Evolutionary conservation across 768 basidiomycete species (phyloP).

Genomic region (Lactarius deliciosus): DNA sequence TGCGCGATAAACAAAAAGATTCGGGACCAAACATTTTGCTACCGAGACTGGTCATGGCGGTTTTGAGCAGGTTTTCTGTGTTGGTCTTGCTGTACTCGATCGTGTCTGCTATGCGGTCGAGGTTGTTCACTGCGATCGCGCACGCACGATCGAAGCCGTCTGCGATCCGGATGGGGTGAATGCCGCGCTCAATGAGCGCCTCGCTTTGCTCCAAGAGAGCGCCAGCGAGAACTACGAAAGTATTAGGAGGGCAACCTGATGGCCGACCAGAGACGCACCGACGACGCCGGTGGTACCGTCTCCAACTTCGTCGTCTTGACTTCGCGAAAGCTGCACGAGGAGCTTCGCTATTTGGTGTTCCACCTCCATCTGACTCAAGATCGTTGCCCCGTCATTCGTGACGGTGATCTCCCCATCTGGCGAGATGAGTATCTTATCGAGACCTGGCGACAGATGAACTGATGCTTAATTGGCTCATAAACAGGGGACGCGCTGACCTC

Average conservation of each 20-base stretch:
- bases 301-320: conserved; percentile 99
- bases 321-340: conserved; percentile 93
- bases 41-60: conserved; percentile 93
- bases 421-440: conserved; percentile 93
- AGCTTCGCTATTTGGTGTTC: conserved; percentile 99
- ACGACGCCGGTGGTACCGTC: conserved; percentile 99
- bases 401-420: conserved; percentile 99
- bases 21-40: conserved; percentile 88
- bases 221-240: conserved; percentile 80
- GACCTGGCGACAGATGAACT: conserved; percentile 49
- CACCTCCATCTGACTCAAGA: conserved; percentile 97
- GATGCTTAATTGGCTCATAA: background rate
- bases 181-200: conserved; percentile 95
- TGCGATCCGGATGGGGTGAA: conserved; percentile 98
- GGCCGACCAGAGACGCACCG: conserved; percentile 56
- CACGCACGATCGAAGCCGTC: conserved; percentile 98
- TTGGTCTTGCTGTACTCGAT: conserved; percentile 82
- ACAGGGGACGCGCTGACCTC: conserved; percentile 54
- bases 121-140: conserved; percentile 81
- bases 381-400: conserved; percentile 98
- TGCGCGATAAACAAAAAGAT: background rate
- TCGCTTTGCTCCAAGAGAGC: conserved; percentile 94
- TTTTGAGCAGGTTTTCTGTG: conserved; percentile 87
- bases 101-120: conserved; percentile 87
- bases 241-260: background rate